These are phyloP conservation scores for Ceriops tagal DNA, from an alignment of 345 rosid genomes.

Conservation along the genomic window DNA sequence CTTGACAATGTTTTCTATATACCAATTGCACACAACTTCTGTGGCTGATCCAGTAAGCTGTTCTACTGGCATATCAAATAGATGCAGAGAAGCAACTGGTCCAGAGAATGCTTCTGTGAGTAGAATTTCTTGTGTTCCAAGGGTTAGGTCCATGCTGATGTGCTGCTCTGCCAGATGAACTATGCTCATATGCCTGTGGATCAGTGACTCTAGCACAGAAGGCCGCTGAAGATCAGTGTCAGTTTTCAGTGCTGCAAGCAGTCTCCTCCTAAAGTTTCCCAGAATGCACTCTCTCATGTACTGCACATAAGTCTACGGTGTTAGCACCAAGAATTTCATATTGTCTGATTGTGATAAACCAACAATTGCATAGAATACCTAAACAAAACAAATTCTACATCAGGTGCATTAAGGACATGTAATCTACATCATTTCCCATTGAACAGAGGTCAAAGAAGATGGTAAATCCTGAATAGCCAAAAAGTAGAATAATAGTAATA, in stretches of 20 bases:
- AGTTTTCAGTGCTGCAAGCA: conserved; percentile 69
- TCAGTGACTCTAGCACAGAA: conserved; percentile 74
- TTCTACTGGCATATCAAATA: conserved; percentile 68
- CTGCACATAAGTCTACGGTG: conserved; percentile 42
- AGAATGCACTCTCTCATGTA: conserved; percentile 99
- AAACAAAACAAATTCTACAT: neutral
- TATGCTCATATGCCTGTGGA: conserved; percentile 82
- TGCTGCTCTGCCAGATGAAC: conserved; percentile 98
- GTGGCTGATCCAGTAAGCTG: conserved; percentile 78
- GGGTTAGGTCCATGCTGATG: conserved; percentile 97
- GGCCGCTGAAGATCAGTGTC: conserved; percentile 99
- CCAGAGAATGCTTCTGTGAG: conserved; percentile 87
- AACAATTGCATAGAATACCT: no score
- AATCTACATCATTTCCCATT: neutral
- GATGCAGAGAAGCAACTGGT: conserved; percentile 77
- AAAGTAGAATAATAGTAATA: no score
- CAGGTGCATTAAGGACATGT: neutral
- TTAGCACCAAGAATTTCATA: conserved; percentile 3
- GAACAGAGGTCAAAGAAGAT: neutral
- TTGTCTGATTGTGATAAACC: neutral
- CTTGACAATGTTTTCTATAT: conserved; percentile 93
- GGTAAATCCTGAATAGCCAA: neutral
- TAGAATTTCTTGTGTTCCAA: conserved; percentile 83
- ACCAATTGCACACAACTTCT: conserved; percentile 96
- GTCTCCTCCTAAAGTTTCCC: conserved; percentile 91